phyloP scores from a whole-genome alignment of 495 filamentous ascomycete species.

The Penicillium roqueforti region DNA sequence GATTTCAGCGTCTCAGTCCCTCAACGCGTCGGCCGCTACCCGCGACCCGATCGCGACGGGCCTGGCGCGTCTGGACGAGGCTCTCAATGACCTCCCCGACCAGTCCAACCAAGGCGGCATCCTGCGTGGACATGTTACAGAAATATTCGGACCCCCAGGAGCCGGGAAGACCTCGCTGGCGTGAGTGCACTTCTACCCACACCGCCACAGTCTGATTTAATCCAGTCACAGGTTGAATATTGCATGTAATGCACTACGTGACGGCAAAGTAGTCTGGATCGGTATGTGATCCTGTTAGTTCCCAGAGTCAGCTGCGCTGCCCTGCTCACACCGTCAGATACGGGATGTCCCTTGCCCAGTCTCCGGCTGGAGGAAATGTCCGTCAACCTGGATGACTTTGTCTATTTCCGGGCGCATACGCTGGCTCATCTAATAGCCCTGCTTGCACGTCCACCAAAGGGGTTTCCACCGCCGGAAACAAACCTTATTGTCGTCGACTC shows the following conservation, averaged over 20 bases:
- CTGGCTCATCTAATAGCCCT: slow-evolving; percentile 77
- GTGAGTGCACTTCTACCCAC: slow-evolving; percentile 41
- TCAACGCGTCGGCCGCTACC: slow-evolving; percentile 55
- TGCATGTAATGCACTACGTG: slow-evolving; percentile 57
- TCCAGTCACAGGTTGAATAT: slow-evolving; percentile 56
- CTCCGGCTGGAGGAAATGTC: slow-evolving; percentile 39
- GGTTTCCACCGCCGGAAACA: slow-evolving; percentile 56
- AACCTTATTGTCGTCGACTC: slow-evolving; percentile 72
- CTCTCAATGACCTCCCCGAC: slow-evolving; percentile 28
- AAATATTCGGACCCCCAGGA: slow-evolving; percentile 86
- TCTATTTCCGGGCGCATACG: slow-evolving; percentile 47
- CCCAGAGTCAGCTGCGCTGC: background rate
- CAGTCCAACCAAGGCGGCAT: slow-evolving; percentile 40
- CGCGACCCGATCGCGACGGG: slow-evolving; percentile 61
- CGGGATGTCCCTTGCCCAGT: slow-evolving; percentile 42
- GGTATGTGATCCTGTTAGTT: slow-evolving; percentile 53
- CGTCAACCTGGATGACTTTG: slow-evolving; percentile 28
- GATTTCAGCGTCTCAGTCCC: slow-evolving; percentile 79
- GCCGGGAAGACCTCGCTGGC: slow-evolving; percentile 81
- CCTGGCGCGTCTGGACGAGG: slow-evolving; percentile 56
- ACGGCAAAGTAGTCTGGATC: slow-evolving; percentile 74
- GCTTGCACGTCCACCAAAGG: slow-evolving; percentile 55
- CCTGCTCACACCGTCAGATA: slow-evolving; percentile 37
- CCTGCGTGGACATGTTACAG: slow-evolving; percentile 72
- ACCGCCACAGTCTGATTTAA: background rate